Base-by-base conservation (phyloP, 225 moss, liverwort and hornwort species). In the Straminergon stramineum region DNA sequence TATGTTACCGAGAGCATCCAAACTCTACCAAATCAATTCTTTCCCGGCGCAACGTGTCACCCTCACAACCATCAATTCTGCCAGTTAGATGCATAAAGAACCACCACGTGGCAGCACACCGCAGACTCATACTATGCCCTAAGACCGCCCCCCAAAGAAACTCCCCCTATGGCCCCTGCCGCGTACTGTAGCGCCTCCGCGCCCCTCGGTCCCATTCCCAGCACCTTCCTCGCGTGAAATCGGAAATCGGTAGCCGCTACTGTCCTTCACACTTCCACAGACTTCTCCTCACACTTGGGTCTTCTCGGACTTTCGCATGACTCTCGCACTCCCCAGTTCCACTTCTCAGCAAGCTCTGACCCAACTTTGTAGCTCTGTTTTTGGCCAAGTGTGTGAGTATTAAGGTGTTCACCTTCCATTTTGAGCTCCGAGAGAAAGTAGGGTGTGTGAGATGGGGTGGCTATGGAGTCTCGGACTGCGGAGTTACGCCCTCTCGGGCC, bases 401-500 rank as follows among this genome's bases (percentile, higher is more conserved):
- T 71, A 1, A 48, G 48, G 48, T 48, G 9, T 53, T 57, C 56
- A 24, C 31, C 24, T 52, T 66, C 34, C 34, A 61, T 43, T n/a
- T 23, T 26, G 51, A 69, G 79, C 22, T 51, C 62, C 26, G 60
- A 37, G 75, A 30, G 87, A 39, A 66, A 84, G 81, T 79, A 90
- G 80, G 92, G 87, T 87, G 87, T 18, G 39, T 7, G 56, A 22
- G 51, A 92, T 93, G 93, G 93, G 89, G 52, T 93, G 90, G 93
- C 79, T 93, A 30, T 93, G 91, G 91, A 3, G 68, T 57, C 34
- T 77, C n/a, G 91, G 53, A 51, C 9, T 84, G 69, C 91, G 88
- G 83, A 84, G 65, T 34, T 92, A 92, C 57, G 89, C 91, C 11
- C 61, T 93, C 35, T 74, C 92, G 11, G 93, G 94, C 15, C 94